Evolutionary conservation across 2,329 filamentous ascomycete genomes (phyloP).

Genomic region (Decorospora gaudefroyi): DNA sequence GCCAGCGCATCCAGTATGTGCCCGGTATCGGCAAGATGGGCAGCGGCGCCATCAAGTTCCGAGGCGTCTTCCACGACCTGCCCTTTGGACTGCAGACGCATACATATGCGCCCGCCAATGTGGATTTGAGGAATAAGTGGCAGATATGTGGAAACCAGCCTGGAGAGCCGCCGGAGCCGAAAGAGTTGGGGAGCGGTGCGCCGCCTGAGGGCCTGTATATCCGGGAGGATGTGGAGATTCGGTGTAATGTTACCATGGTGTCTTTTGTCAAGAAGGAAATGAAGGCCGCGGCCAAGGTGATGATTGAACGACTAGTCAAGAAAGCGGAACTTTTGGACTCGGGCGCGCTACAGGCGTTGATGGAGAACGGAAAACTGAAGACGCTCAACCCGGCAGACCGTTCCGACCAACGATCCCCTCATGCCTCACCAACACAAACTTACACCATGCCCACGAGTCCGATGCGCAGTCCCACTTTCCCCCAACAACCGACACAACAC

Average conservation of each 20-base stretch:
- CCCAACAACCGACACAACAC: constrained; percentile 13
- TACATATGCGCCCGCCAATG: constrained; percentile 68
- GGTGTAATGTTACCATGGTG: constrained; percentile 68
- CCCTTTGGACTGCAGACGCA: constrained; percentile 74
- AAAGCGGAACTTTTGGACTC: constrained; percentile 72
- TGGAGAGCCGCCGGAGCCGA: constrained; percentile 64
- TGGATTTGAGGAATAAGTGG: constrained; percentile 71
- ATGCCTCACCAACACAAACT: constrained; percentile 27
- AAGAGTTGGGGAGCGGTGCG: constrained; percentile 67
- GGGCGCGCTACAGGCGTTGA: constrained; percentile 68
- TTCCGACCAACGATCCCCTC: constrained; percentile 26
- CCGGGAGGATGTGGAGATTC: constrained; percentile 71
- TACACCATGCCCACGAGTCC: constrained; percentile 41
- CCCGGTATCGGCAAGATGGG: constrained; percentile 69
- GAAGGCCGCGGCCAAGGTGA: constrained; percentile 68
- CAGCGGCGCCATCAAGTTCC: constrained; percentile 68
- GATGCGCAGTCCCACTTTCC: constrained; percentile 26
- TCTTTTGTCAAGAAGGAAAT: constrained; percentile 69
- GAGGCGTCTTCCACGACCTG: constrained; percentile 73
- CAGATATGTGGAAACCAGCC: constrained; percentile 70
- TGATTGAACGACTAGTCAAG: constrained; percentile 70
- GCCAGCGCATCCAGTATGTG: constrained; percentile 68
- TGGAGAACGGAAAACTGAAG: constrained; percentile 65
- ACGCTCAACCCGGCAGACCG: constrained; percentile 59
- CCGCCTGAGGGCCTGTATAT: constrained; percentile 69